Percentiles rank a stretch among this genome's conserved stretches.
Conservation (phyloP, 176 grass and related monocot genomes). For the Thalia dealbata region DNA sequence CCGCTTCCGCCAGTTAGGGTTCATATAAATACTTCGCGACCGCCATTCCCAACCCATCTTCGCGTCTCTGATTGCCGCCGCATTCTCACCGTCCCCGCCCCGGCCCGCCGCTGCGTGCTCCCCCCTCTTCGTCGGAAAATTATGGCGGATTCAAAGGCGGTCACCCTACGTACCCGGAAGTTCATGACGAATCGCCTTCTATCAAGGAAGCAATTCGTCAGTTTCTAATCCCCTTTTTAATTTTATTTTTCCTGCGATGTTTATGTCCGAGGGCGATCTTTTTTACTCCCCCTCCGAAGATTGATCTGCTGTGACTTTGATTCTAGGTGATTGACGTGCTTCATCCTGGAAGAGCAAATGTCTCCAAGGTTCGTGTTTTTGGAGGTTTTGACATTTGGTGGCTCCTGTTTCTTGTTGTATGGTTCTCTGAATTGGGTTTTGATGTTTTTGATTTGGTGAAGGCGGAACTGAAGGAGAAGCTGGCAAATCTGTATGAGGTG, state of each 20-base stretch:
- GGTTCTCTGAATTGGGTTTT: neutral
- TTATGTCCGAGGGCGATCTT: neutral
- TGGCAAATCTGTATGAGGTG: constrained; percentile 55
- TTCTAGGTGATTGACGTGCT: constrained; percentile 90
- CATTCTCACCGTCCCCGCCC: neutral
- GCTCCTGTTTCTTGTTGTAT: constrained; percentile 2
- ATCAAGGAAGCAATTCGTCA: constrained; percentile 83
- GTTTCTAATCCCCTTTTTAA: neutral
- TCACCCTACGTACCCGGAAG: constrained; percentile 87
- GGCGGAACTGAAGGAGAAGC: constrained; percentile 72
- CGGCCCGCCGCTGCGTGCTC: neutral
- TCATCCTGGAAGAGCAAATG: constrained; percentile 85
- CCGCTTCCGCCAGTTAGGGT: neutral
- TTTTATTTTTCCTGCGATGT: neutral
- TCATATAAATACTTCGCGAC: neutral
- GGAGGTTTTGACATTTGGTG: constrained; percentile 6
- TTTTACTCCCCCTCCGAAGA: neutral
- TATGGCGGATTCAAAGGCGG: constrained; percentile 68
- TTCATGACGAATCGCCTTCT: constrained; percentile 99
- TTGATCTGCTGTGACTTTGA: neutral
- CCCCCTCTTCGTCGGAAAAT: neutral
- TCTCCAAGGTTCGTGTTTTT: constrained; percentile 58
- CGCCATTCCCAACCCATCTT: neutral
- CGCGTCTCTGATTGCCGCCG: neutral
- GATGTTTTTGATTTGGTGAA: neutral